phyloP scores from a whole-genome alignment of 345 rosid species.

The Eucalyptus guilfoylei region DNA sequence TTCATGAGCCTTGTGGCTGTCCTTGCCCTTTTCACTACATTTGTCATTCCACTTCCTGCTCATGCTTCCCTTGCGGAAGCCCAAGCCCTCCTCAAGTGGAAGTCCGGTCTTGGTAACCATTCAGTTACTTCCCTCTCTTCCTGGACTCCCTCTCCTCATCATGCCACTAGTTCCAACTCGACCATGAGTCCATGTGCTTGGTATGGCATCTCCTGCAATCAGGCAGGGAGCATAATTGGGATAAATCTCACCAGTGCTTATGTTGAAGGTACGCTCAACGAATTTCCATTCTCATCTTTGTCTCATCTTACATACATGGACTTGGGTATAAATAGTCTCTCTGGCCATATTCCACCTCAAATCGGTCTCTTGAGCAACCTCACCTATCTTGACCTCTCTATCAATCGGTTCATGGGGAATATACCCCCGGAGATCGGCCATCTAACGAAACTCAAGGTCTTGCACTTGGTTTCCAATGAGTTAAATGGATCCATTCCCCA shows the following conservation, averaged over 20 bases:
- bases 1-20: no score
- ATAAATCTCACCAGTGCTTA: slow-evolving; percentile 1
- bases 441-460: neutral
- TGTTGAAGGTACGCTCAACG: slow-evolving; percentile 2
- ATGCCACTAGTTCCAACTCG: no score
- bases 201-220: no score
- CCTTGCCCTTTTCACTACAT: no score
- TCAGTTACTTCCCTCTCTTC: no score
- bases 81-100: no score
- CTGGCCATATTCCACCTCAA: slow-evolving; percentile 4
- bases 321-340: slow-evolving; percentile 2
- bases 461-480: neutral
- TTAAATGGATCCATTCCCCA: no score
- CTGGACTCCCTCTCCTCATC: no score
- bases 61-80: no score
- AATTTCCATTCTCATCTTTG: slow-evolving; percentile 7
- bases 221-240: neutral
- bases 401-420: neutral
- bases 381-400: neutral
- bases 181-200: no score
- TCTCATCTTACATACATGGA: slow-evolving; percentile 1
- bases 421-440: slow-evolving; percentile 1
- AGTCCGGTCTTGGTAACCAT: no score
- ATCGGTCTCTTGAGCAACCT: slow-evolving; percentile 3
- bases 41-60: no score